These are phyloP conservation scores for Trametes cingulata DNA, from an alignment of 768 basidiomycete genomes.

Conservation along the genomic window DNA sequence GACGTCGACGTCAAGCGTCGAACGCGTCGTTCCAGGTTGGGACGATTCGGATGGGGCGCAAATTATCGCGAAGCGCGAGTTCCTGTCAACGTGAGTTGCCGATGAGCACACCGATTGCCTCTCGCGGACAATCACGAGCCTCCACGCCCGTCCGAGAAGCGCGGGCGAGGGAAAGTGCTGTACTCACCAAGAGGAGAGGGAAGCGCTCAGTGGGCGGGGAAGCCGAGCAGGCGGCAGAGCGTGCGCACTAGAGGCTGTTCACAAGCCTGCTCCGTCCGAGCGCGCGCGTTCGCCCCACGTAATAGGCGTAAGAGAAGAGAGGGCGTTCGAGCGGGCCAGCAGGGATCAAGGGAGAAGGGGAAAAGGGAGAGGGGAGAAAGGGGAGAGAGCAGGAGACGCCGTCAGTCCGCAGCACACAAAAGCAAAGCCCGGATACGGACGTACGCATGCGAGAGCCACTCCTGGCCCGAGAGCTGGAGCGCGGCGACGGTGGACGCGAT, in stretches of 20 bases:
- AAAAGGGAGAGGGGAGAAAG: no score
- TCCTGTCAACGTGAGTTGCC: no score
- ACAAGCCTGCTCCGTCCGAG: slow-evolving; percentile 1
- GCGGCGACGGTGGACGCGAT: slow-evolving; percentile 21
- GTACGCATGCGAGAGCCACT: slow-evolving; percentile 21
- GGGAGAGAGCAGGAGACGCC: background rate
- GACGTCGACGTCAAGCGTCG: no score
- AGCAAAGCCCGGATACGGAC: slow-evolving; percentile 8
- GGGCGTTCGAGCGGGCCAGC: background rate
- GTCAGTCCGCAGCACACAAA: background rate
- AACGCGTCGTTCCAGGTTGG: no score
- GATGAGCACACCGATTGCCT: no score
- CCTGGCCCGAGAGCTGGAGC: slow-evolving; percentile 9
- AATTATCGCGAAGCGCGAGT: no score
- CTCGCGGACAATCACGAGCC: no score
- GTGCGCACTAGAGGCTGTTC: slow-evolving; percentile 4
- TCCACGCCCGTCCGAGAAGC: no score
- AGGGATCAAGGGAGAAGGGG: no score
- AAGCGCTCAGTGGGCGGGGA: background rate
- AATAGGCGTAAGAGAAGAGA: background rate
- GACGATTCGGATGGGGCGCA: no score
- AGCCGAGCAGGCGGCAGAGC: slow-evolving; percentile 3
- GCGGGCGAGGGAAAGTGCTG: no score
- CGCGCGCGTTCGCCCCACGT: background rate
- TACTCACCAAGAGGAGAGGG: no score